Evolutionary conservation across 345 rosid species (phyloP), one percentile per base, ranked within the genome.

Genomic region (Citrus sinensis): DNA sequence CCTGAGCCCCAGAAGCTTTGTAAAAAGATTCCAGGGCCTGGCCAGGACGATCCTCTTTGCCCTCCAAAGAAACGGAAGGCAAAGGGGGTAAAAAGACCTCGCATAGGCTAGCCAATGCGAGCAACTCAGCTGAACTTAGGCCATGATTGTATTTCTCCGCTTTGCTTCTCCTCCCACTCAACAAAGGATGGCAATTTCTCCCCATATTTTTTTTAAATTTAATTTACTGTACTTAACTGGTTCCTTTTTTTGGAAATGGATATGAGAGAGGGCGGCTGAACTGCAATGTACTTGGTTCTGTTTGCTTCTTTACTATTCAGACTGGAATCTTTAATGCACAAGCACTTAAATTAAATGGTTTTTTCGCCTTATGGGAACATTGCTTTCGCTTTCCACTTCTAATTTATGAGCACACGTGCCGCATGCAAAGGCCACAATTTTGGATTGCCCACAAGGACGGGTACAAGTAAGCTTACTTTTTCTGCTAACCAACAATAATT

Each of bases 51-150:
- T 75, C 73, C 49, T 40, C 74, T 35, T 56, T 79, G 4, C 76
- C 80, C 24, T 82, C 79, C 16, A 34, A 3, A 3, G 82, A 51
- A 66, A 75, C 68, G 2, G 80, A 75, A 16, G 80, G 27, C 34
- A 89, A 49, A 80, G 94, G 76, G 66, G 97, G 96, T 68, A 89
- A 78, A 14, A 89, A 4, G 9, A 85, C 84, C 69, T 90, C 92
- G n/a, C 91, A 92, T 37, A 93, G 8, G 80, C 89, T 80, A 11
- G 84, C 71, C 78, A 94, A 69, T 1, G 93, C 46, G 14, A 79
- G 75, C 76, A 94, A 87, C 86, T 94, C 97, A 4, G 59, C 76
- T 30, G 86, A 79, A 56, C 88, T 81, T 70, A 93, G 67, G 30
- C 86, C 87, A 22, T 84, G 89, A 9, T 13, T 65, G 85, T 82